phyloP scores from a whole-genome alignment of 345 rosid species.

The Luvunga scandens region DNA sequence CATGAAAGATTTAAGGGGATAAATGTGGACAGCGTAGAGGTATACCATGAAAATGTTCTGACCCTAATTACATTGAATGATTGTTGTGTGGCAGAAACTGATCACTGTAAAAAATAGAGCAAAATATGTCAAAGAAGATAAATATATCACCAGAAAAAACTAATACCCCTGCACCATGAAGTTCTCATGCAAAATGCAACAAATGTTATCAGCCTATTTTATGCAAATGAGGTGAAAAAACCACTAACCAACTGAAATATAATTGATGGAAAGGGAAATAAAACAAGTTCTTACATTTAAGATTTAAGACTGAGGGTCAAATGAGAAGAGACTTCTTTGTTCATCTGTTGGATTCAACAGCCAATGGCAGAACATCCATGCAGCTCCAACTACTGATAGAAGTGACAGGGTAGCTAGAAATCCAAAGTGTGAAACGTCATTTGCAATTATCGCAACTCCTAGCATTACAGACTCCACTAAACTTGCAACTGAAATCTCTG shows the following conservation, averaged over 20 bases:
- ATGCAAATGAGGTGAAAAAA: background rate
- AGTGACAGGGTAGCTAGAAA: conserved; percentile 68
- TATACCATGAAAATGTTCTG: background rate
- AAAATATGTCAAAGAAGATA: background rate
- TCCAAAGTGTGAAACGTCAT: conserved; percentile 80
- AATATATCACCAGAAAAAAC: conserved; percentile 6
- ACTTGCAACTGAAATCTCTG: conserved; percentile 89
- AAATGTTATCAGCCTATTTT: background rate
- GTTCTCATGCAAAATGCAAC: background rate
- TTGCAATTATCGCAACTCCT: conserved; percentile 82
- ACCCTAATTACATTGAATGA: conserved; percentile 1
- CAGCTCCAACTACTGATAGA: conserved; percentile 79
- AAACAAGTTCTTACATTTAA: conserved; percentile 12
- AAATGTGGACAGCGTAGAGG: background rate
- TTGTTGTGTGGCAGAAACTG: conserved; percentile 7
- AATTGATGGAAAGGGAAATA: background rate
- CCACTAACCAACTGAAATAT: background rate
- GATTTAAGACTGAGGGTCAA: conserved; percentile 26
- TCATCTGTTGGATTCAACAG: conserved; percentile 81
- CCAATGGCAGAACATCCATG: conserved; percentile 85
- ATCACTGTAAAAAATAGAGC: background rate
- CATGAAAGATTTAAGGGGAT: background rate
- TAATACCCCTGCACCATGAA: background rate
- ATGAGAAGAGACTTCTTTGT: conserved; percentile 71
- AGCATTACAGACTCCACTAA: conserved; percentile 87